phyloP scores from a whole-genome alignment of 176 grass and related monocot species.

The Panicum miliaceum region DNA sequence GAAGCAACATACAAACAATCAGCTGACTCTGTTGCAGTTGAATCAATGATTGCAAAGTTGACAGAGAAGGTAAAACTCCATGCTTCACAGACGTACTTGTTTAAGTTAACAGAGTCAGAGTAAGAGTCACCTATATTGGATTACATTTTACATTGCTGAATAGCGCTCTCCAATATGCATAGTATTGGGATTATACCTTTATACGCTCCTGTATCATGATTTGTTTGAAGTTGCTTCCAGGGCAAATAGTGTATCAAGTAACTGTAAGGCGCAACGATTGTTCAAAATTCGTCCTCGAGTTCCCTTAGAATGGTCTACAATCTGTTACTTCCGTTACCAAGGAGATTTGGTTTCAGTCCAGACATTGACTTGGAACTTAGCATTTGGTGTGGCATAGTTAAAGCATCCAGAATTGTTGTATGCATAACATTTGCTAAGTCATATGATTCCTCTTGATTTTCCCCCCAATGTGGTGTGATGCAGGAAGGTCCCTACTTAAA shows the following conservation, averaged over 20 bases:
- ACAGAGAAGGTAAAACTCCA: conserved; percentile 69
- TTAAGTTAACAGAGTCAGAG: not conserved
- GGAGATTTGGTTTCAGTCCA: not conserved
- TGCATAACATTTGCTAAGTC: not conserved
- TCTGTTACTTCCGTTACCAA: not conserved
- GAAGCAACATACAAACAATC: conserved; percentile 97
- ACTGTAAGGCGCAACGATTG: not conserved
- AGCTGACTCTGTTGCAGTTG: conserved; percentile 68
- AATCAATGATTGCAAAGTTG: conserved; percentile 79
- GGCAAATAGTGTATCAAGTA: not conserved
- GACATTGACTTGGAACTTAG: not conserved
- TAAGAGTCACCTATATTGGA: not conserved
- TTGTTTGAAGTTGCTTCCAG: not conserved
- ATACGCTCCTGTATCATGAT: not conserved
- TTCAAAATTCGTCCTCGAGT: not conserved
- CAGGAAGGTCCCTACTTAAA: conserved; percentile 89
- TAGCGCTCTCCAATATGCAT: not conserved
- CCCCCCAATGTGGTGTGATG: conserved; percentile 34
- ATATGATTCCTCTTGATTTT: not conserved
- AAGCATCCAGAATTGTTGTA: not conserved
- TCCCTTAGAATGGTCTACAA: conserved; percentile 10
- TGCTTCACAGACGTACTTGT: not conserved
- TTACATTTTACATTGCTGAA: not conserved
- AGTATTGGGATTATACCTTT: not conserved
- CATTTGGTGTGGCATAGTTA: not conserved